Evolutionary conservation across 306 rosid genomes (phyloP).

Genomic region (Ziziphus jujuba): DNA sequence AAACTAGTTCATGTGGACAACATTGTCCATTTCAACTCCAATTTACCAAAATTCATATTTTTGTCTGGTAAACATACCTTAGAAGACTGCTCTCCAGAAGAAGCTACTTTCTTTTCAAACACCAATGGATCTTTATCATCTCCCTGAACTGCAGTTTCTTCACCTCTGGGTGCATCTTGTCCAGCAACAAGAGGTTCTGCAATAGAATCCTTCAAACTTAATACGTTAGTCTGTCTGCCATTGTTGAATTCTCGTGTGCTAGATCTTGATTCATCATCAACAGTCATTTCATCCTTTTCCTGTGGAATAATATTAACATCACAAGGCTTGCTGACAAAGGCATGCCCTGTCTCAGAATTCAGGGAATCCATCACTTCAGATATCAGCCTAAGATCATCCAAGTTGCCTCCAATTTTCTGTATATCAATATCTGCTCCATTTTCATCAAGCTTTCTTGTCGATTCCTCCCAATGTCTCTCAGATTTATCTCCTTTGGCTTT

Average conservation of each 20-base stretch:
- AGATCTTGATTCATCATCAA: constrained; percentile 29
- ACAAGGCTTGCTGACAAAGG: constrained; percentile 15
- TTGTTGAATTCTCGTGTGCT: constrained; percentile 28
- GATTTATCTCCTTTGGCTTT: constrained; percentile 24
- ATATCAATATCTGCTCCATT: constrained; percentile 24
- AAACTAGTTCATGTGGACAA: neutral
- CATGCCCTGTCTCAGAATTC: constrained; percentile 17
- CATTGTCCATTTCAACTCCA: neutral
- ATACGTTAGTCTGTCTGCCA: constrained; percentile 11
- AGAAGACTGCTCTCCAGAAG: constrained; percentile 10
- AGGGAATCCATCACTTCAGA: constrained; percentile 23
- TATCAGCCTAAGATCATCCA: constrained; percentile 41
- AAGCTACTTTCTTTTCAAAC: constrained; percentile 29
- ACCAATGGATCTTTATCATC: constrained; percentile 20
- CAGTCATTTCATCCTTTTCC: constrained; percentile 17
- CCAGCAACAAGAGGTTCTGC: constrained; percentile 19
- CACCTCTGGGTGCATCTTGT: constrained; percentile 26
- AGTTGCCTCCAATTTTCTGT: constrained; percentile 28
- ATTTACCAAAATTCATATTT: neutral
- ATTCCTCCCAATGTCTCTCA: constrained; percentile 28
- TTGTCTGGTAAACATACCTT: constrained; percentile 13
- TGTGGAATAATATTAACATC: constrained; percentile 2
- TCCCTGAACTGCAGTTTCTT: constrained; percentile 21
- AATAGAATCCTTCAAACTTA: constrained; percentile 1
- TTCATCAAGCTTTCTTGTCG: constrained; percentile 14